Base-by-base conservation (phyloP, 306 rosid species). In the Dryas drummondii region DNA sequence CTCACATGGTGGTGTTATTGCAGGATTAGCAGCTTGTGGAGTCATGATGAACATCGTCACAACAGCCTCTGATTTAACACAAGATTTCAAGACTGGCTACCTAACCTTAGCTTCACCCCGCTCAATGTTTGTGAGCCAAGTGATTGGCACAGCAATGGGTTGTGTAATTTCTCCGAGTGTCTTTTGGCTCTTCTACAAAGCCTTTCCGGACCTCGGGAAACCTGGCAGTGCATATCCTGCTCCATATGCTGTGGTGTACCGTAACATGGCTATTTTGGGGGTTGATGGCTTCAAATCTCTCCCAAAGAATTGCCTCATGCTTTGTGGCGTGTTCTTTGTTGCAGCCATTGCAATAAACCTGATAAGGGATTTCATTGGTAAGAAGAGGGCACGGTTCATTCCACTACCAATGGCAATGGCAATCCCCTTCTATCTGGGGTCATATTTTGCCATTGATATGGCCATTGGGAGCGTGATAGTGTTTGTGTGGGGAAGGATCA, bases 361-460 rank as follows among this genome's bases (percentile, higher is more conserved):
- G 56, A 17, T 81, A 11, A 85, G 63, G 70, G 88, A 85, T 76
- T 51, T 52, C 40, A n/a, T 79, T 26, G 77, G 75, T 4, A 78
- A 85, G 69, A 41, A 72, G 52, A 57, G 70, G 70, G 86, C 74
- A 48, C 54, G 81, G 66, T 85, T 70, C 56, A 54, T 85, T 45
- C 88, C 88, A 54, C 62, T 85, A 42, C 88, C 88, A 9, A 79
- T 85, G 88, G 88, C 88, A 50, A 85, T 85, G 88, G 88, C 88
- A 13, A 79, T 85, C 27, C 86, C 88, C 2, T 85, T 85, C 80
- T 85, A 75, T 59, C 1, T 85, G 68, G 88, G 88, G 4, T 32
- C 88, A 9, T 85, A 79, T 51, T 85, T 85, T 47, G 84, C 88
- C 9, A 85, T 85, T 6, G 86, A 85, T 55, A 85, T 85, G 88